A percentile compares a stretch with the other conserved stretches of the same genome.
Evolutionary conservation across 257 asterid genomes (phyloP).

Genomic region (Cordia subcordata): DNA sequence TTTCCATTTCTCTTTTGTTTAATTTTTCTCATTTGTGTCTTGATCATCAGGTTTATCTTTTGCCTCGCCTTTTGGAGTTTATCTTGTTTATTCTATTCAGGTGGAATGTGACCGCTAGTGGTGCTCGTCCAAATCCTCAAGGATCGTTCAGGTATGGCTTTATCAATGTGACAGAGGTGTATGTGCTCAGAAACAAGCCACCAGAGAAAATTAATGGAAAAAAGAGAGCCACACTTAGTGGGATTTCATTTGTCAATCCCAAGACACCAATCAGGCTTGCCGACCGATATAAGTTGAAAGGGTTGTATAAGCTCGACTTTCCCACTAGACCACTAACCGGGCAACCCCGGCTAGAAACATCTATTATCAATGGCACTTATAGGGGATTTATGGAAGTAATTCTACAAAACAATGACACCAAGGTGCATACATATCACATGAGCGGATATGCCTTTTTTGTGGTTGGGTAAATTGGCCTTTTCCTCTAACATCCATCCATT

Average conservation of each 20-base stretch:
- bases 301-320: conserved; percentile 77
- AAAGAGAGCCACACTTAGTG: conserved; percentile 66
- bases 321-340: conserved; percentile 82
- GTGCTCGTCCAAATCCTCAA: conserved; percentile 98
- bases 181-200: conserved; percentile 66
- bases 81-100: conserved; percentile 28
- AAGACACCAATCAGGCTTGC: conserved; percentile 90
- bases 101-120: conserved; percentile 96
- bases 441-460: conserved; percentile 88
- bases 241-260: conserved; percentile 77
- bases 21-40: not conserved
- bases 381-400: conserved; percentile 93
- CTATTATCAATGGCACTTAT: conserved; percentile 83
- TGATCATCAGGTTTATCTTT: not conserved
- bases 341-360: conserved; percentile 61
- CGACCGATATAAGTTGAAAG: conserved; percentile 63
- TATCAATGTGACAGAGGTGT: conserved; percentile 84
- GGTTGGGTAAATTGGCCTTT: conserved; percentile 67
- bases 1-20: too few species aligned
- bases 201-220: conserved; percentile 60
- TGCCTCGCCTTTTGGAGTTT: not conserved
- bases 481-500: not conserved
- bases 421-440: conserved; percentile 83
- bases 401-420: conserved; percentile 90
- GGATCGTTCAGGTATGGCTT: conserved; percentile 96